phyloP scores from a whole-genome alignment of 805 yeast genomes.

The Monosporozyma aquatica region DNA sequence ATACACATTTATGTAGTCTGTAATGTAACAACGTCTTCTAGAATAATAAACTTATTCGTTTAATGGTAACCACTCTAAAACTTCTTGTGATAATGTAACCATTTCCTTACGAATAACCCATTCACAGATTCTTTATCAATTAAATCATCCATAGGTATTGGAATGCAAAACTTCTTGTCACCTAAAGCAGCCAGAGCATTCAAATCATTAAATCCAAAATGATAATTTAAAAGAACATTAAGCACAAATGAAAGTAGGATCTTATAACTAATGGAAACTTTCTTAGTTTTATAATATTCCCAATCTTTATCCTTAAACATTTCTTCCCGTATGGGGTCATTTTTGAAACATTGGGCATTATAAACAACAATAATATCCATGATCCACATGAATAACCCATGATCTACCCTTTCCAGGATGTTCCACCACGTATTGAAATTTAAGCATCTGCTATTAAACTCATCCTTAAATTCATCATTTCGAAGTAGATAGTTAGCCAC shows the following conservation, averaged over 20 bases:
- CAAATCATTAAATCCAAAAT: slow-evolving; percentile 40
- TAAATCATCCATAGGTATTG: slow-evolving; percentile 19
- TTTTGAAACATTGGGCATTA: slow-evolving; percentile 32
- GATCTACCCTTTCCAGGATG: slow-evolving; percentile 27
- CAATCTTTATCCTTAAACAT: slow-evolving; percentile 18
- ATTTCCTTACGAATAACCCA: slow-evolving; percentile 26
- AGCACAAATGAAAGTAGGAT: slow-evolving; percentile 33
- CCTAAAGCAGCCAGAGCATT: slow-evolving; percentile 21
- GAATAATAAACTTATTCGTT: too few species aligned
- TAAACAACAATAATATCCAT: slow-evolving; percentile 26
- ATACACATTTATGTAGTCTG: too few species aligned
- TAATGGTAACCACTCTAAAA: too few species aligned
- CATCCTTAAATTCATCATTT: slow-evolving; percentile 27
- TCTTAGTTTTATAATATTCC: slow-evolving; percentile 28
- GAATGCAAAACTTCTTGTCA: slow-evolving; percentile 23
- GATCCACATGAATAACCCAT: slow-evolving; percentile 28
- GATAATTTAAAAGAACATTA: slow-evolving; percentile 39
- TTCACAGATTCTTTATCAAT: slow-evolving; percentile 17
- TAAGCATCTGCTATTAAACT: slow-evolving; percentile 24
- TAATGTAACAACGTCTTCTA: too few species aligned
- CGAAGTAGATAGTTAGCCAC: slow-evolving; percentile 27
- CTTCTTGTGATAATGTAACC: slow-evolving; percentile 29
- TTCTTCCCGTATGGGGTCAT: slow-evolving; percentile 23
- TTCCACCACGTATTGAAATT: slow-evolving; percentile 30
- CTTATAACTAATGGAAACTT: slow-evolving; percentile 34